Percentiles rank a stretch among this genome's conserved stretches.
Evolutionary conservation across 2,329 filamentous ascomycete species (phyloP).

Genomic region (Metarhizium guizhouense): DNA sequence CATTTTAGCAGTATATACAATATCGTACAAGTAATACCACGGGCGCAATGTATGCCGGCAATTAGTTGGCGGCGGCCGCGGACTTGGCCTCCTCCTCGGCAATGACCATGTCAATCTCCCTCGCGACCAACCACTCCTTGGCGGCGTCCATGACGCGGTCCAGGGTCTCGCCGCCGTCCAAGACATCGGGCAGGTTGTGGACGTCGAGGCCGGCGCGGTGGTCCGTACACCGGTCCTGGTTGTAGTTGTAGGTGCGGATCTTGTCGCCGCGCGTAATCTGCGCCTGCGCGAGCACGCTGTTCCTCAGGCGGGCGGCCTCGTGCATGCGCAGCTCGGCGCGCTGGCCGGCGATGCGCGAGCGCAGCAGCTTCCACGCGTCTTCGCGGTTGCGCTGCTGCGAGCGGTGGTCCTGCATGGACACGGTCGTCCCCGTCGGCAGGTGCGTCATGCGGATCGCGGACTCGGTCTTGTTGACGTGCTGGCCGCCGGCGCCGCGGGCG

Average conservation of each 20-base stretch:
- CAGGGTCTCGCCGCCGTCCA: slow-evolving; percentile 62
- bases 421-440: slow-evolving; percentile 73
- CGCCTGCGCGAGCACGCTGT: slow-evolving; percentile 69
- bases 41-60: slow-evolving; percentile 4
- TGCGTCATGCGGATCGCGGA: slow-evolving; percentile 91
- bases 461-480: slow-evolving; percentile 98
- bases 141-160: slow-evolving; percentile 73
- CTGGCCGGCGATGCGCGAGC: slow-evolving; percentile 71
- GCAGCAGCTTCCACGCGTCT: slow-evolving; percentile 76
- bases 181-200: slow-evolving; percentile 71
- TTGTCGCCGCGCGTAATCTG: slow-evolving; percentile 89
- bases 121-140: slow-evolving; percentile 62
- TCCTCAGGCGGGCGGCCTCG: slow-evolving; percentile 62
- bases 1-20: background rate
- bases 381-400: slow-evolving; percentile 87
- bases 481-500: slow-evolving; percentile 82
- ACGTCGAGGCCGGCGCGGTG: slow-evolving; percentile 74
- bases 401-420: slow-evolving; percentile 86
- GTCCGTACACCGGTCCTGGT: slow-evolving; percentile 72
- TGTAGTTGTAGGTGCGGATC: slow-evolving; percentile 82
- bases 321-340: slow-evolving; percentile 77
- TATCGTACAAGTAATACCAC: background rate
- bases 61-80: slow-evolving; percentile 4
- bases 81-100: slow-evolving; percentile 46
- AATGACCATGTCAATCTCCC: slow-evolving; percentile 64